phyloP scores from a whole-genome alignment of 2,329 filamentous ascomycete species.

The Helotiales sp. region DNA sequence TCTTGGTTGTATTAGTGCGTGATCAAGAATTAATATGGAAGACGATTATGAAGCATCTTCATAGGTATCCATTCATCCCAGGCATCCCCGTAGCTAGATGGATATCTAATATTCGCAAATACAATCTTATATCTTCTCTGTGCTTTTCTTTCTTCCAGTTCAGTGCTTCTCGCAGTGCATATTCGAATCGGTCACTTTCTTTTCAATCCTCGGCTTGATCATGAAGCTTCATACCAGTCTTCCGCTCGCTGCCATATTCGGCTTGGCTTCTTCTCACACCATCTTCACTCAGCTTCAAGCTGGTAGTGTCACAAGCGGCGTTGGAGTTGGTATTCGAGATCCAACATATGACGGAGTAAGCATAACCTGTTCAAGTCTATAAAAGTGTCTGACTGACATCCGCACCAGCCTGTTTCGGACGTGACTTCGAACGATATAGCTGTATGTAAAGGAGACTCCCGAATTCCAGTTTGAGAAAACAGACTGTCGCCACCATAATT shows the following conservation, averaged over 20 bases:
- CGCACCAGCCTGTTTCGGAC: slow-evolving; percentile 46
- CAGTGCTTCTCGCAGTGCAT: neutral
- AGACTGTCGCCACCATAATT: too few relatives aligned
- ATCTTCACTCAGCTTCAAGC: slow-evolving; percentile 49
- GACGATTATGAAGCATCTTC: neutral
- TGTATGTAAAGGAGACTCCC: neutral
- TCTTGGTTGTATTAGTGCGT: neutral
- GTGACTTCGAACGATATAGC: slow-evolving; percentile 53
- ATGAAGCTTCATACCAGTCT: neutral
- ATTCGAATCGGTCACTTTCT: neutral
- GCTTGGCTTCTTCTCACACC: slow-evolving; percentile 45
- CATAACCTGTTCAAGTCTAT: neutral
- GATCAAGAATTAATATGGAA: neutral
- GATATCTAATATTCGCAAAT: neutral
- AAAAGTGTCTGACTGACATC: neutral
- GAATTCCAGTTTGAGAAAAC: too few relatives aligned
- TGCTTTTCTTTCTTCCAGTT: neutral
- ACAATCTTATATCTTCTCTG: neutral
- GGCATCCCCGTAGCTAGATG: neutral
- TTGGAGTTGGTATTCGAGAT: slow-evolving; percentile 50
- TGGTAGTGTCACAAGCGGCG: slow-evolving; percentile 43
- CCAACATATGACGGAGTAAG: slow-evolving; percentile 51
- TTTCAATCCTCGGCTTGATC: neutral
- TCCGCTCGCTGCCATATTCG: slow-evolving; percentile 24
- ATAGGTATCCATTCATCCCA: neutral